A percentile compares a stretch with the other conserved stretches of the same genome.
phyloP scores from a whole-genome alignment of 106 monocot species.

The Gastrodia elata region DNA sequence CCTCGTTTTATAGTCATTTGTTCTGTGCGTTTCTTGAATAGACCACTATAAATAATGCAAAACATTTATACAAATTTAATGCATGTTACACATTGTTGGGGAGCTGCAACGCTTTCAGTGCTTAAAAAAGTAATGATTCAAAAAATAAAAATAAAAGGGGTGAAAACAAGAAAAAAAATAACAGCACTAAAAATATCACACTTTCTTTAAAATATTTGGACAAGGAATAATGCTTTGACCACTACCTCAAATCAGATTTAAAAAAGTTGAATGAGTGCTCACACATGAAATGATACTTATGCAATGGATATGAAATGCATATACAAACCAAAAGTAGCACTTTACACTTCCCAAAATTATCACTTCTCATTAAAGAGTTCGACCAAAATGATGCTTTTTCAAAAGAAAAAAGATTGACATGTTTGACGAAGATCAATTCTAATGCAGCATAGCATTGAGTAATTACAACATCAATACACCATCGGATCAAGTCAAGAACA shows the following conservation, averaged over 20 bases:
- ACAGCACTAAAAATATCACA: not conserved
- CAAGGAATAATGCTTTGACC: not conserved
- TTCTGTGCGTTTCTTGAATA: not conserved
- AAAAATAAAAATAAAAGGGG: not conserved
- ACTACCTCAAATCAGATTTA: not conserved
- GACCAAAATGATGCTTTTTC: not conserved
- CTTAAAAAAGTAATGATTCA: not conserved
- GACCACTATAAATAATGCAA: too few species aligned
- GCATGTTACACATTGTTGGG: too few species aligned
- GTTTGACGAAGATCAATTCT: not conserved
- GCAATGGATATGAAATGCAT: not conserved
- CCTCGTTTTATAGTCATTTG: not conserved
- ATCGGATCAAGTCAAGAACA: too few species aligned
- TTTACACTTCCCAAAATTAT: not conserved
- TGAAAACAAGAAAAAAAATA: not conserved
- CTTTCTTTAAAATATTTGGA: not conserved
- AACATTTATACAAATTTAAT: not conserved
- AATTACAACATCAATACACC: not conserved
- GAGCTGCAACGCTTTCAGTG: not conserved
- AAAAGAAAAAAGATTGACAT: not conserved
- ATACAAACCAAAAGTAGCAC: not conserved
- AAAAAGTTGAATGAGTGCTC: not conserved
- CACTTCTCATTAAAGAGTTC: not conserved
- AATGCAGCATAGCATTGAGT: too few species aligned
- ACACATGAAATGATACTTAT: not conserved